Percentiles rank a stretch among this genome's conserved stretches.
phyloP scores from a whole-genome alignment of 169 alveolate genomes.

The Plasmodium falciparum region DNA sequence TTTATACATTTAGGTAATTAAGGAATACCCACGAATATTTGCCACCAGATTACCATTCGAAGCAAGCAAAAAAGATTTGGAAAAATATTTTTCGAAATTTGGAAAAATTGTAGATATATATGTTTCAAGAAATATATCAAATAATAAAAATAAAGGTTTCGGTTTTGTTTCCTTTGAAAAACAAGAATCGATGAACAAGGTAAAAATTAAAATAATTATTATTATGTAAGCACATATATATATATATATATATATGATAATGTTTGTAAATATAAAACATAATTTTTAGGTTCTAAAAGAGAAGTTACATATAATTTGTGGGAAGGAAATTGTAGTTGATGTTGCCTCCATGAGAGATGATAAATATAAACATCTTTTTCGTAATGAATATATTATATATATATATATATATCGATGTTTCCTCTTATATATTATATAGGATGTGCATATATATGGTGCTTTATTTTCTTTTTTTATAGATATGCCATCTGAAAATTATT shows the following conservation, averaged over 20 bases:
- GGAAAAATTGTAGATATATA: constrained; percentile 55
- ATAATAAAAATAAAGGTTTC: constrained; percentile 82
- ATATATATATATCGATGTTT: not conserved
- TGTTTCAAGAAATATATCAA: constrained; percentile 26
- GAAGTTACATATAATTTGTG: constrained; percentile 80
- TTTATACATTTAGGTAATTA: not conserved
- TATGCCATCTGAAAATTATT: constrained; percentile 33
- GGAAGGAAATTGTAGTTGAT: constrained; percentile 85
- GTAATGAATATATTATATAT: constrained; percentile 5
- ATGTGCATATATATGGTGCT: not conserved
- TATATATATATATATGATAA: not conserved
- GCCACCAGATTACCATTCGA: constrained; percentile 83
- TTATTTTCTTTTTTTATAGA: constrained; percentile 9
- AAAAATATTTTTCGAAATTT: constrained; percentile 79
- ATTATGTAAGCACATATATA: not conserved
- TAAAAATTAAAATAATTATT: not conserved
- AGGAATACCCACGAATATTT: constrained; percentile 79
- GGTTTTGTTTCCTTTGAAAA: constrained; percentile 87
- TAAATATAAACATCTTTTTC: constrained; percentile 34
- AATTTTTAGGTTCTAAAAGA: constrained; percentile 77
- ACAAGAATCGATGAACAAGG: constrained; percentile 77
- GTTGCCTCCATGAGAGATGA: constrained; percentile 81
- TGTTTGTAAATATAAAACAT: not conserved
- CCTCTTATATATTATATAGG: not conserved
- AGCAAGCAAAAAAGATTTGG: constrained; percentile 83